Conservation (phyloP, 2,329 filamentous ascomycete species). For the Microsporum canis region DNA sequence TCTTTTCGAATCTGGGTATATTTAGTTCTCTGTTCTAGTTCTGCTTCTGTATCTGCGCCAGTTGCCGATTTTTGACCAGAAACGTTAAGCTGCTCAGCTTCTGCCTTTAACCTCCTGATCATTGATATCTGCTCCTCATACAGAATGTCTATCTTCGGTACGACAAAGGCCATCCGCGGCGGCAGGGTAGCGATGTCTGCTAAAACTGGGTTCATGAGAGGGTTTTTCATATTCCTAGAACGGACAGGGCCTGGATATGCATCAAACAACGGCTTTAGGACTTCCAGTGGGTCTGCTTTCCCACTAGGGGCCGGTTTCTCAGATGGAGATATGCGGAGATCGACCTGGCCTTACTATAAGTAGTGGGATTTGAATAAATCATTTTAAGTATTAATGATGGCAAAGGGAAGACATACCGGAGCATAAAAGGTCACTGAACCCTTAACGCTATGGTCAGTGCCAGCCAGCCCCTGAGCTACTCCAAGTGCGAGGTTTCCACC, state of each 20-base stretch:
- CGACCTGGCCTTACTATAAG: conserved; percentile 19
- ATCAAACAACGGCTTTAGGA: conserved; percentile 36
- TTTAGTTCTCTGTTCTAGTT: background rate
- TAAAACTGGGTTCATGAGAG: conserved; percentile 30
- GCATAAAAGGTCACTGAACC: conserved; percentile 34
- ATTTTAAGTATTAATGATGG: too few species aligned
- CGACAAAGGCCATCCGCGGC: conserved; percentile 30
- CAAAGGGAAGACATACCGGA: conserved; percentile 12
- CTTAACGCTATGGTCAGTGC: conserved; percentile 23
- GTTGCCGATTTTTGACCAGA: background rate
- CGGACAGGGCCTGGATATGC: conserved; percentile 29
- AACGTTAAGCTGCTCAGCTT: conserved; percentile 13
- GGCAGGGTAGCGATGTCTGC: conserved; percentile 28
- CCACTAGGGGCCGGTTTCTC: conserved; percentile 30
- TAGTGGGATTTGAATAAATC: too few species aligned
- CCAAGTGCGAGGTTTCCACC: conserved; percentile 37
- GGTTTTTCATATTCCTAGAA: conserved; percentile 20
- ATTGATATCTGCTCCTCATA: conserved; percentile 33
- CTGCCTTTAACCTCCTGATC: conserved; percentile 25
- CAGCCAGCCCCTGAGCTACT: conserved; percentile 19
- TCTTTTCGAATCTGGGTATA: background rate
- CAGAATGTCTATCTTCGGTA: conserved; percentile 35
- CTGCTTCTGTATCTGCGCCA: background rate
- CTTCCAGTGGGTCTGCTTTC: conserved; percentile 28
- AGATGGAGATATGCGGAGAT: conserved; percentile 31